These are phyloP conservation scores for Tuber brumale DNA, from an alignment of 495 filamentous ascomycete species.

Conservation along the genomic window DNA sequence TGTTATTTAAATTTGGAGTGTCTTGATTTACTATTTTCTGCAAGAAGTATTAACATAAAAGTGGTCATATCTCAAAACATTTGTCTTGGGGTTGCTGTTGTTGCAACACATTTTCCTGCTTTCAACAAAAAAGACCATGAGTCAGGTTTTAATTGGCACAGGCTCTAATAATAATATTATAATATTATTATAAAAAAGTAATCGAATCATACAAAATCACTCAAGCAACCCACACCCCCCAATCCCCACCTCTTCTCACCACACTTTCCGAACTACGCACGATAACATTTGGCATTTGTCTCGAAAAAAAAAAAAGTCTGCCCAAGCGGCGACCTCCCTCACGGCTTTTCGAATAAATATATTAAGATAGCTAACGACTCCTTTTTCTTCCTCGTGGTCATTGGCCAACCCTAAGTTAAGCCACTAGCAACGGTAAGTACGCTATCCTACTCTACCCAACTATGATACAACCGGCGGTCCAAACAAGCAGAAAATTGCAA, in stretches of 20 bases:
- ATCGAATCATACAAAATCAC: not conserved
- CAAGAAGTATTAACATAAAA: too few relatives aligned
- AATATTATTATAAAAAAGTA: not conserved
- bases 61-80: too few relatives aligned
- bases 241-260: not conserved
- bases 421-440: not conserved
- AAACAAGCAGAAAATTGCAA: not conserved
- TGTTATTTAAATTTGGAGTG: too few relatives aligned
- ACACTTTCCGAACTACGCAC: not conserved
- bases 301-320: not conserved
- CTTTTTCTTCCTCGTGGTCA: not conserved
- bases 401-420: not conserved
- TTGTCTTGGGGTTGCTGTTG: too few relatives aligned
- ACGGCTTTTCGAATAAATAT: not conserved
- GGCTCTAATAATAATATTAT: too few relatives aligned
- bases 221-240: not conserved
- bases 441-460: not conserved
- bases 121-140: too few relatives aligned
- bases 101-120: too few relatives aligned
- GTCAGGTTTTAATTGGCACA: too few relatives aligned
- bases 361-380: not conserved
- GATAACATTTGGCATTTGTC: not conserved
- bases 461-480: not conserved
- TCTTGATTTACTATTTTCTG: too few relatives aligned
- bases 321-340: not conserved